A percentile compares a stretch with the other conserved stretches of the same genome.
Evolutionary conservation across 2,329 filamentous ascomycete species (phyloP).

Genomic region (Xylariomycetidae sp.): DNA sequence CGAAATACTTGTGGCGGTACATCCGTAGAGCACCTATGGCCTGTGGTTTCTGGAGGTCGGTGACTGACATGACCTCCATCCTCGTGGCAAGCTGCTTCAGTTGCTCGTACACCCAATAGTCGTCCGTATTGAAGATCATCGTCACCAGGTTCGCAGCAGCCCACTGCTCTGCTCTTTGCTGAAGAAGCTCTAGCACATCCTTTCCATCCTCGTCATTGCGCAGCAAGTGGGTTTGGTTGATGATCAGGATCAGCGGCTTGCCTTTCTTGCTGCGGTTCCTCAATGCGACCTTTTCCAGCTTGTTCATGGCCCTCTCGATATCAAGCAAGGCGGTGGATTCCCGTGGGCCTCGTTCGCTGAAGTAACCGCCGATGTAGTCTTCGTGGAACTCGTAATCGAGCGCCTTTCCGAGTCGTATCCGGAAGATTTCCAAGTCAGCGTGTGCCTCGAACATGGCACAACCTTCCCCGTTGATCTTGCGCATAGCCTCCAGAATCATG

Average conservation of each 20-base stretch:
- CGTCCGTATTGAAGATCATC: constrained; percentile 90
- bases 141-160: constrained; percentile 88
- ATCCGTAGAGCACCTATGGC: constrained; percentile 72
- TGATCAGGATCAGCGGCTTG: constrained; percentile 79
- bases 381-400: constrained; percentile 96
- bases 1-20: constrained; percentile 77
- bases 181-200: constrained; percentile 87
- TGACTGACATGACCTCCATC: constrained; percentile 88
- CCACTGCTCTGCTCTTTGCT: constrained; percentile 95
- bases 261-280: constrained; percentile 56
- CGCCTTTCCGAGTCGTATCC: constrained; percentile 85
- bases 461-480: constrained; percentile 81
- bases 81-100: constrained; percentile 88
- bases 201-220: constrained; percentile 90
- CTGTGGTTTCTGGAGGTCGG: constrained; percentile 73
- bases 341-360: constrained; percentile 86
- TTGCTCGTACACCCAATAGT: constrained; percentile 97
- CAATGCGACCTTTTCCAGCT: constrained; percentile 92
- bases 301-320: constrained; percentile 95
- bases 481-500: constrained; percentile 94
- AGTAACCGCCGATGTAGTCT: constrained; percentile 94
- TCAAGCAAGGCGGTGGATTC: constrained; percentile 90
- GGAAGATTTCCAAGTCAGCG: constrained; percentile 90
- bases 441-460: constrained; percentile 96
- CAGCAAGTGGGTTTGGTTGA: constrained; percentile 90